Percentiles rank a stretch among this genome's conserved stretches.
These are phyloP conservation scores for Poa annua DNA, from an alignment of 176 grass and related monocot species.

Conservation along the genomic window DNA sequence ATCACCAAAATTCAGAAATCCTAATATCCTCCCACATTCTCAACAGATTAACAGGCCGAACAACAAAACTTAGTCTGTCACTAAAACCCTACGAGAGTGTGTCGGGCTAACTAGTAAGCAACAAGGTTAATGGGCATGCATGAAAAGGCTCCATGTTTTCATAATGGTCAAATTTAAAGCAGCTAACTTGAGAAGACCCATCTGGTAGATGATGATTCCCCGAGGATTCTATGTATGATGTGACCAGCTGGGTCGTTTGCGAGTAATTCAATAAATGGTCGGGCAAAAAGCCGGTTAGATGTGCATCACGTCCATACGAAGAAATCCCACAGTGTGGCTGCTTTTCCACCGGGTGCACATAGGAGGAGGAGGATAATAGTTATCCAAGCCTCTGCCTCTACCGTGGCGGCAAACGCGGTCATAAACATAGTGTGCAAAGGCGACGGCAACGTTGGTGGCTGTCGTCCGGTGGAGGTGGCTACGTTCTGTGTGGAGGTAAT, in stretches of 20 bases:
- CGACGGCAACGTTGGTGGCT: no score
- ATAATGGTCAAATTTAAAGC: slow-evolving; percentile 21
- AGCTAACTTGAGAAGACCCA: slow-evolving; percentile 67
- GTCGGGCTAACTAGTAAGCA: slow-evolving; percentile 35
- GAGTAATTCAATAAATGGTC: no score
- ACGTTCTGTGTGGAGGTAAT: no score
- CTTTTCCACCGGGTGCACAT: slow-evolving; percentile 70
- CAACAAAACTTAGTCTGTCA: slow-evolving; percentile 21
- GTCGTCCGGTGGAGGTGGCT: no score
- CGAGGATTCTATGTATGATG: no score
- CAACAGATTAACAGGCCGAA: slow-evolving; percentile 35
- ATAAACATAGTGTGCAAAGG: no score
- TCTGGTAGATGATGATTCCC: slow-evolving; percentile 65
- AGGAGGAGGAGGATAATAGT: slow-evolving; percentile 53
- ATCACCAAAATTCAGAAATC: slow-evolving; percentile 30
- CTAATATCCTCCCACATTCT: slow-evolving; percentile 19
- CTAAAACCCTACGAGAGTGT: slow-evolving; percentile 20
- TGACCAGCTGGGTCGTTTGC: no score
- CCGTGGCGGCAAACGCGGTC: no score
- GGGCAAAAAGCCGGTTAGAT: slow-evolving; percentile 47
- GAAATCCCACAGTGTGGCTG: slow-evolving; percentile 80
- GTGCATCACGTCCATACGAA: slow-evolving; percentile 71
- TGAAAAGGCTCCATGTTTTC: slow-evolving; percentile 28
- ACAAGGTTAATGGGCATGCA: neutral
- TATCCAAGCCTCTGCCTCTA: no score